Evolutionary conservation across 225 moss, liverwort and hornwort genomes (phyloP), one percentile per base, ranked within the genome.

Genomic region (Lunularia cruciata): DNA sequence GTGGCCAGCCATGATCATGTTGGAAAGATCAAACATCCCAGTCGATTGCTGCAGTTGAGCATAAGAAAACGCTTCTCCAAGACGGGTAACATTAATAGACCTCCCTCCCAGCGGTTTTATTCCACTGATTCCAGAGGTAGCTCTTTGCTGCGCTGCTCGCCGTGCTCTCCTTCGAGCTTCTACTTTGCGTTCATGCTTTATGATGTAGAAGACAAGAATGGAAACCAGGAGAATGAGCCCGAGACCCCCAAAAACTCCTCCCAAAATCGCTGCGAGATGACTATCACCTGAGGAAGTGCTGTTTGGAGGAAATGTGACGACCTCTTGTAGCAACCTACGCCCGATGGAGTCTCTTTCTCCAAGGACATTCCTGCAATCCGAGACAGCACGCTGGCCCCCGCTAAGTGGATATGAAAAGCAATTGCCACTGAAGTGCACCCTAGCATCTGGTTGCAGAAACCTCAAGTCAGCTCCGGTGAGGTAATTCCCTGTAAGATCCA

Each of bases 1-100:
- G 64, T 92, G 95, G 3, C 95, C 95, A 10, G 65, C 85, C 69
- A 86, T 84, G 36, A 92, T 83, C 71, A 90, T 75, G 70, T 96
- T 92, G 14, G 90, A 84, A 19, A 80, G 73, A 33, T 87, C 84
- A 60, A 96, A 96, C 46, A 82, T 78, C 8, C 83, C 72, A 3
- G 95, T 96, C 18, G 87, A 90, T 36, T 74, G 81, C 20, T 86
- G 85, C 47, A 96, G 84, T 63, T 90, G 88, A 5, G 83, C 79
- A 59, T 90, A 92, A 4, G 92, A 77, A 58, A 90, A 96, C 15
- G 74, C 77, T 62, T 96, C 87, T 65, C 95, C 92, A 57, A 84
- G 69, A 55, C 89, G 78, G 14, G 76, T 66, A 34, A 78, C 71
- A 15, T 79, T 79, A 53, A 84, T 71, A 20, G 70, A 68, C 65